Evolutionary conservation across 228 moss, liverwort and hornwort species (phyloP).

Genomic region (Sphagnum fallax): DNA sequence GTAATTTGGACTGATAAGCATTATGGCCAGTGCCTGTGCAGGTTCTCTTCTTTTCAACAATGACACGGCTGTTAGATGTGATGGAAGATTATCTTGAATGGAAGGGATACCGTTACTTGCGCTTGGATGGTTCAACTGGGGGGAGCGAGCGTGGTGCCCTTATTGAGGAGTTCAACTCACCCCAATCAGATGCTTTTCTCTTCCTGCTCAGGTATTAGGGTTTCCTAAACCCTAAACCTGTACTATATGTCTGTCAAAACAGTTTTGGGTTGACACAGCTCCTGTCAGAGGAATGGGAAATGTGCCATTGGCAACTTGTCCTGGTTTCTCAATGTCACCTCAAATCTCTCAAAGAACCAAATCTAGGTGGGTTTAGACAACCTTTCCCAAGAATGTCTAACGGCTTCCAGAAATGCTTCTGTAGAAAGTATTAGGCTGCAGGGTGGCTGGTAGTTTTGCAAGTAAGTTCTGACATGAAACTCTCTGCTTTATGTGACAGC

Average conservation of each 20-base stretch:
- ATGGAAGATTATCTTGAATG: constrained; percentile 98
- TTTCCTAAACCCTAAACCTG: no score
- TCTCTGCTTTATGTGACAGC: constrained; percentile 30
- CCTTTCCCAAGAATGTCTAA: no score
- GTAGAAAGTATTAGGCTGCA: no score
- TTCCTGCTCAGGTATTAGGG: constrained; percentile 73
- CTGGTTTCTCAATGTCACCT: no score
- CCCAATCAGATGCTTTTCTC: constrained; percentile 92
- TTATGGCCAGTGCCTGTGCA: constrained; percentile 3
- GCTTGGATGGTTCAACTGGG: constrained; percentile 91
- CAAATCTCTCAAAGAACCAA: no score
- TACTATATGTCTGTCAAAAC: no score
- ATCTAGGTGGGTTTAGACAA: no score
- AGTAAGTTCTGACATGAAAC: not conserved
- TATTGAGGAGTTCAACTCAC: constrained; percentile 90
- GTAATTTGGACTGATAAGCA: no score
- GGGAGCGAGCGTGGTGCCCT: constrained; percentile 96
- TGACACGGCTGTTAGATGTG: constrained; percentile 97
- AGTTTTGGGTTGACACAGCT: no score
- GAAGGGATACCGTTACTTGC: constrained; percentile 90
- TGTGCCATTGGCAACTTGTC: no score
- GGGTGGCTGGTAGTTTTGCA: not conserved
- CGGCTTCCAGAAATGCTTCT: no score
- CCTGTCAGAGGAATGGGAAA: no score
- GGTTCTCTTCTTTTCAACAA: constrained; percentile 98